Evolutionary conservation across 2,329 filamentous ascomycete genomes (phyloP), one percentile per base, ranked within the genome.

Genomic region (Diaporthe caulivora): DNA sequence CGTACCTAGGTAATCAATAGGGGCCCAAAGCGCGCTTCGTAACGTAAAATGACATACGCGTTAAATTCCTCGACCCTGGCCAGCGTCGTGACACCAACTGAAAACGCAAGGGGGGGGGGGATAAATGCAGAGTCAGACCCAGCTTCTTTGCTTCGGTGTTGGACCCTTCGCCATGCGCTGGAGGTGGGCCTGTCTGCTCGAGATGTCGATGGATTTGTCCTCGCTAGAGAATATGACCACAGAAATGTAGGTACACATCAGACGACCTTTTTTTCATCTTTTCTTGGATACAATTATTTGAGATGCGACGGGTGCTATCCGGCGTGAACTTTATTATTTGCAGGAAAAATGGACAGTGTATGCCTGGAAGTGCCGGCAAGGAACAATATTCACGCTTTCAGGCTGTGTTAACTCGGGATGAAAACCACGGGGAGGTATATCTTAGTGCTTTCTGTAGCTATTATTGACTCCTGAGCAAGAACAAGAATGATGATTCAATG

Each of bases 201-300:
- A 24, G 29, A 69, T 26, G 1, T 69, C 65, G 44, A 69, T 26
- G 11, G 47, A 51, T 34, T 69, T 49, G 18, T 69, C 65, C 13
- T 69, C 65, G 34, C 55, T 26, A 49, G 55, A 69, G 21, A 69
- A 69, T 26, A 49, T 53, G 26, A 69, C 65, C n/a, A n/a, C n/a
- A n/a, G 11, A 69, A 26, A 0, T 47, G 65, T 24, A 49, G 37
- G 15, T 55, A 69, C 5, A 70, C 49, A 18, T 49, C 65, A 42
- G 34, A 40, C 10, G 65, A 34, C 11, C 49, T 49, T 37, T 60
- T 60, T 1, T 21, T 42, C 8, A 11, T 26, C n/a, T n/a, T n/a
- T n/a, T n/a, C n/a, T n/a, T n/a, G 4, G 57, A 60, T 42, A 5
- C 34, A 10, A 42, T 60, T 3, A 26, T 44, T 15, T 10, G 11